phyloP scores from a whole-genome alignment of 805 yeast genomes.

The Deakozyma indianensis region DNA sequence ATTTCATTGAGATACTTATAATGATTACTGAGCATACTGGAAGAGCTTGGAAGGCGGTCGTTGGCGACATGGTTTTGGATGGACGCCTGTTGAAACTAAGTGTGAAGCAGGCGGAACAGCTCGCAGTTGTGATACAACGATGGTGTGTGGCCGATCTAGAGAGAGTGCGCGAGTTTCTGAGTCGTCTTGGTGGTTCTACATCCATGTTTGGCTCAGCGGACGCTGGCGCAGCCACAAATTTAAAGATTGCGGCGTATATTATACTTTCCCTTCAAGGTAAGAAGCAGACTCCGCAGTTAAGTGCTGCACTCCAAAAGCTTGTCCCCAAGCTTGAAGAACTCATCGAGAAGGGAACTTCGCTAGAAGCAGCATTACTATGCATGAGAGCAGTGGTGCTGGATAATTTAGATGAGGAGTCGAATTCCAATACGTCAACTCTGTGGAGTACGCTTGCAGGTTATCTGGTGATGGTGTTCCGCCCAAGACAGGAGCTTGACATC shows the following conservation, averaged over 20 bases:
- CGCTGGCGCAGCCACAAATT: not conserved
- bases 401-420: conserved; percentile 49
- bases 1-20: conserved; percentile 32
- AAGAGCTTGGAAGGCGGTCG: conserved; percentile 49
- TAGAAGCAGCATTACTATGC: conserved; percentile 36
- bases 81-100: conserved; percentile 34
- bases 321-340: conserved; percentile 31
- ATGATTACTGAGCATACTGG: conserved; percentile 19
- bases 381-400: conserved; percentile 50
- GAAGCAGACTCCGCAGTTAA: not conserved
- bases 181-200: conserved; percentile 20
- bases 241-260: not conserved
- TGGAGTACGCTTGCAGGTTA: conserved; percentile 8
- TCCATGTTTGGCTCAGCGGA: conserved; percentile 1
- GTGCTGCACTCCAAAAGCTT: conserved; percentile 30
- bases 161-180: conserved; percentile 36
- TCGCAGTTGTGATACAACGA: conserved; percentile 40
- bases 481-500: not conserved
- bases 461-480: not conserved
- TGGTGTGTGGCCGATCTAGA: conserved; percentile 61
- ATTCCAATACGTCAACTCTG: conserved; percentile 42
- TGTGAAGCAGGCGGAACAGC: conserved; percentile 20
- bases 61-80: conserved; percentile 55
- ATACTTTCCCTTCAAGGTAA: not conserved
- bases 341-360: conserved; percentile 23